Base-by-base conservation (phyloP, 176 grass and related monocot species). In the Musa beccarii region DNA sequence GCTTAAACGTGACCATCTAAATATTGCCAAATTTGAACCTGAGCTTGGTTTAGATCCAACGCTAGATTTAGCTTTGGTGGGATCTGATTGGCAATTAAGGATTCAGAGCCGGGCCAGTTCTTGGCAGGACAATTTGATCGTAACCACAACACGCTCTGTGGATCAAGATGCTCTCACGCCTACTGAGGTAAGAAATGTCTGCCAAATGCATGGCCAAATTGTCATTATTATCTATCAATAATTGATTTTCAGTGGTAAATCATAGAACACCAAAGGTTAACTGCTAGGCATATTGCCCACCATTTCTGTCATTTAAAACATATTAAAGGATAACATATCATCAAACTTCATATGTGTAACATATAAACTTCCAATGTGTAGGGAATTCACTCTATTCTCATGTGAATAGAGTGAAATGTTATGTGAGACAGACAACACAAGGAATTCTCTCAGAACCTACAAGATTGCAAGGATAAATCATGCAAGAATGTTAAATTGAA, bases 1-100 rank as follows among this genome's bases (percentile, higher is more conserved):
- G 84, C 88, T 98, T 76, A 98, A 98, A 87, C 86, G 82, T 28
- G 90, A 98, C 53, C 90, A 98, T 89, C 88, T 93, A 75, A 91
- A 98, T 87, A 80, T 86, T 54, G 90, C 94, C 34, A 98, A 98
- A 76, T 98, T 98, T 80, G 94, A 98, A 71, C 88, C 94, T n/a
- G 94, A 98, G 85, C 86, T 98, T 85, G 94, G 94, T 81, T 87
- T 98, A 70, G 94, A 98, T 85, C 90, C 94, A 76, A 83, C 83
- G 80, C 84, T 98, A 51, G 94, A 98, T 87, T 88, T 98, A 14
- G 80, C 90, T 76, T 84, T 98, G 75, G 86, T 98, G 67, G 94
- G 94, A 89, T 90, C 95, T 51, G 90, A 98, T 68, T 98, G 95
- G 95, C 90, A 98, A 87, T 91, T 93, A 76, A 98, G 85, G 84